Percentiles rank a stretch among this genome's conserved stretches.
Conservation (phyloP, 345 rosid genomes). For the Gossypioides kirkii region DNA sequence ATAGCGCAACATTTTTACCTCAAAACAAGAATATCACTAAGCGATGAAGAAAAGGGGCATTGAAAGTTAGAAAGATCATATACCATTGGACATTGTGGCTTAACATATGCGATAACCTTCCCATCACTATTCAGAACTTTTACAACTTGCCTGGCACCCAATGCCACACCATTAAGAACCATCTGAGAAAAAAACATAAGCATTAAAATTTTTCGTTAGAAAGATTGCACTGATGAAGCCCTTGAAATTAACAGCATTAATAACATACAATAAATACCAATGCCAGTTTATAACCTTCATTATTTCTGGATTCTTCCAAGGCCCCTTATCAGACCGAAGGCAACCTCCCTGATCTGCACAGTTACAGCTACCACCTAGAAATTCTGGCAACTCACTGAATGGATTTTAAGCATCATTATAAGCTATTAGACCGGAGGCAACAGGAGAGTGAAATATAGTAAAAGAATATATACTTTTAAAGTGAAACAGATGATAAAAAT, state of each 20-base stretch:
- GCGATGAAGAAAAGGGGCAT: neutral
- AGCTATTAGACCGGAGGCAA: neutral
- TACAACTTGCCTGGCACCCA: conserved; percentile 81
- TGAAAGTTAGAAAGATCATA: conserved; percentile 20
- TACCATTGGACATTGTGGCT: conserved; percentile 80
- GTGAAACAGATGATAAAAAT: neutral
- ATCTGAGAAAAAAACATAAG: conserved; percentile 45
- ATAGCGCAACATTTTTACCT: neutral
- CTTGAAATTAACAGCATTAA: conserved; percentile 3
- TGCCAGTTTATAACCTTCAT: conserved; percentile 47
- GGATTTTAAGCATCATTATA: neutral
- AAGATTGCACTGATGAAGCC: neutral
- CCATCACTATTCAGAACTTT: conserved; percentile 93
- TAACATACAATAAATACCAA: conserved; percentile 1
- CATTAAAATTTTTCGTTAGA: conserved; percentile 1
- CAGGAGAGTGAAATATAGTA: neutral
- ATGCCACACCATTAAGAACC: conserved; percentile 76
- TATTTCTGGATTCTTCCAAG: conserved; percentile 89
- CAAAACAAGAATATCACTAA: neutral
- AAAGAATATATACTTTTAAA: neutral
- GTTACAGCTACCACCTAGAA: conserved; percentile 83
- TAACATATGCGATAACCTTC: conserved; percentile 86
- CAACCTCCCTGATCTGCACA: conserved; percentile 94
- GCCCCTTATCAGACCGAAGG: conserved; percentile 94
- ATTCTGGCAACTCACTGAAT: conserved; percentile 87